Percentiles rank a stretch among this genome's conserved stretches.
phyloP scores from a whole-genome alignment of 495 filamentous ascomycete genomes.

The Xanthoparmelia taractica region DNA sequence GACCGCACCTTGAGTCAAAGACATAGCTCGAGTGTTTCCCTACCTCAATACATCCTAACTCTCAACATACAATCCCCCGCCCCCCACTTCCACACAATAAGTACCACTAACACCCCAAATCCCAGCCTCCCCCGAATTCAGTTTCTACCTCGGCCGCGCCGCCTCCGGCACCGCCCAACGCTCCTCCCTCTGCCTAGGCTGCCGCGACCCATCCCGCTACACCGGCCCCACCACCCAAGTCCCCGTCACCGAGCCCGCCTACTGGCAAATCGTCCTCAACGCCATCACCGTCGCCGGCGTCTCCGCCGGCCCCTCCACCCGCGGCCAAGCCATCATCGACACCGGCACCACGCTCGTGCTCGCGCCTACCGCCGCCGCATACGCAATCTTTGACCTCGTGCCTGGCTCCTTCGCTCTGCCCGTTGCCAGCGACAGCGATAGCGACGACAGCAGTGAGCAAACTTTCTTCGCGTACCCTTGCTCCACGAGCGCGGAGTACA shows the following conservation, averaged over 20 bases:
- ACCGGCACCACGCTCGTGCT: conserved; percentile 3
- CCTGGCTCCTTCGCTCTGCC: background rate
- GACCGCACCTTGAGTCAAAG: no score
- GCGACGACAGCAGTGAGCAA: no score
- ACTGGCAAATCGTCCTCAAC: background rate
- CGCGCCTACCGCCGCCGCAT: background rate
- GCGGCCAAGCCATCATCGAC: background rate
- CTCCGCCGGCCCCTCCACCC: background rate
- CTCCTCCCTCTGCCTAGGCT: background rate
- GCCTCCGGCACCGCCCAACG: background rate
- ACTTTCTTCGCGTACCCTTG: background rate
- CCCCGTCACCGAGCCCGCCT: background rate
- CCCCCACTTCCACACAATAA: background rate
- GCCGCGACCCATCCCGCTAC: background rate
- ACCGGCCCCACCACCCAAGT: background rate
- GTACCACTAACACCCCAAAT: background rate
- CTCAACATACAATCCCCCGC: no score
- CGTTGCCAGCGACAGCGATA: background rate
- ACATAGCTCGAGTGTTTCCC: no score
- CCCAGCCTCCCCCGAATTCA: background rate
- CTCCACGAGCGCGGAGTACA: background rate
- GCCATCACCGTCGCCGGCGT: background rate
- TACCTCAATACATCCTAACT: background rate
- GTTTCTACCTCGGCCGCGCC: background rate
- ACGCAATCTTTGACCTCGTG: background rate